A percentile compares a stretch with the other conserved stretches of the same genome.
These are phyloP conservation scores for Metrosideros polymorpha DNA, from an alignment of 441 rosid genomes.

Conservation along the genomic window DNA sequence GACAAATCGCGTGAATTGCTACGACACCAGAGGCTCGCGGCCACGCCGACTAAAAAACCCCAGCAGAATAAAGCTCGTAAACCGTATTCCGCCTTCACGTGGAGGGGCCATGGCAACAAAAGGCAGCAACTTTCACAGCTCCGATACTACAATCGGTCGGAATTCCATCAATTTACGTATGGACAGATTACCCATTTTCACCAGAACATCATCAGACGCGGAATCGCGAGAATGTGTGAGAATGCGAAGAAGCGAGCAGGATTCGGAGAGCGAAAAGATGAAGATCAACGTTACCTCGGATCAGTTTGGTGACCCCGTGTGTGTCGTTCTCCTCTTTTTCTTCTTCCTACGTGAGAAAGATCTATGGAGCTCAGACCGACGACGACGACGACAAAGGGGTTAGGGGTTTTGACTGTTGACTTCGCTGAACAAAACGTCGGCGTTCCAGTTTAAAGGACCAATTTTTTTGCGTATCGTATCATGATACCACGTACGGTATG, in stretches of 20 bases:
- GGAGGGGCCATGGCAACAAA: background rate
- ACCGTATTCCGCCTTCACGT: background rate
- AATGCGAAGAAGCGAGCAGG: background rate
- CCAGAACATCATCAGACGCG: background rate
- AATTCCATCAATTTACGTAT: background rate
- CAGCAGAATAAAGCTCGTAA: background rate
- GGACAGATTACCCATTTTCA: background rate
- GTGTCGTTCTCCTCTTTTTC: too few relatives aligned
- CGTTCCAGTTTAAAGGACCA: background rate
- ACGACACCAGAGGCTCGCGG: background rate
- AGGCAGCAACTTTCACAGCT: background rate
- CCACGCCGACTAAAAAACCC: background rate
- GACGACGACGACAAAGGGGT: background rate
- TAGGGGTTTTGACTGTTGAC: background rate
- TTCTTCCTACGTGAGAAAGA: background rate
- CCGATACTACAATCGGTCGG: background rate
- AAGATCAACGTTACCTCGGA: background rate
- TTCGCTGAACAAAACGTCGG: background rate
- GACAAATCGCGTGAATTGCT: background rate
- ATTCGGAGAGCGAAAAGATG: background rate
- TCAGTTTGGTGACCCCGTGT: background rate
- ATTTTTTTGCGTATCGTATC: background rate
- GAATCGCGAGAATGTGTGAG: background rate
- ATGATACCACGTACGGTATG: background rate
- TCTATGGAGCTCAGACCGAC: background rate